These are phyloP conservation scores for Alternaria sp. DNA, from an alignment of 2,329 filamentous ascomycete genomes.

Conservation along the genomic window DNA sequence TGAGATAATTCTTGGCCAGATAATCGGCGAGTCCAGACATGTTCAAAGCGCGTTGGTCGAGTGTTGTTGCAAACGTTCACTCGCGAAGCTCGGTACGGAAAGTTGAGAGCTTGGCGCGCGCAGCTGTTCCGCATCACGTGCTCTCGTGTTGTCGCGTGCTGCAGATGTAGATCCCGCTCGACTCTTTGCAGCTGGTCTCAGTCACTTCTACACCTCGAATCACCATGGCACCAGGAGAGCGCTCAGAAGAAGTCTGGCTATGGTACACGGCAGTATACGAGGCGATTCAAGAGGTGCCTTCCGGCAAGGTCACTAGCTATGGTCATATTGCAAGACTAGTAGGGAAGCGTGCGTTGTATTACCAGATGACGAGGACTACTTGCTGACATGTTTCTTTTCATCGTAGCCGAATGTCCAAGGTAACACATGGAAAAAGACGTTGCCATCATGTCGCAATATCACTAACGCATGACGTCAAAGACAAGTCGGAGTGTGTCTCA, in stretches of 20 bases:
- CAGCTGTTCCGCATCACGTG: conserved; percentile 9
- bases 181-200: conserved; percentile 1
- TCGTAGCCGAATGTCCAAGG: conserved; percentile 58
- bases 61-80: conserved; percentile 2
- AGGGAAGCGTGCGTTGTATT: conserved; percentile 69
- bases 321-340: conserved; percentile 78
- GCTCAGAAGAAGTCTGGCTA: conserved; percentile 75
- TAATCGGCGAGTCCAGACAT: conserved; percentile 78
- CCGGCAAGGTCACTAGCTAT: conserved; percentile 86
- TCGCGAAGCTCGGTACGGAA: conserved; percentile 10
- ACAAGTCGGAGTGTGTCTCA: conserved; percentile 90
- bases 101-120: conserved; percentile 19
- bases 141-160: conserved; percentile 40
- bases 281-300: conserved; percentile 85
- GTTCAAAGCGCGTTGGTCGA: conserved; percentile 20
- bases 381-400: conserved; percentile 31
- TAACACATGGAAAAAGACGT: conserved; percentile 29
- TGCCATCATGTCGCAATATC: conserved; percentile 17
- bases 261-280: conserved; percentile 82
- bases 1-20: conserved; percentile 90
- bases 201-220: conserved; percentile 6
- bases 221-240: conserved; percentile 63
- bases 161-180: conserved; percentile 14
- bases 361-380: conserved; percentile 20
- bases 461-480: conserved; percentile 58